Conservation (phyloP, 1,139 yeast genomes). For the Candida buenavistaensis region DNA sequence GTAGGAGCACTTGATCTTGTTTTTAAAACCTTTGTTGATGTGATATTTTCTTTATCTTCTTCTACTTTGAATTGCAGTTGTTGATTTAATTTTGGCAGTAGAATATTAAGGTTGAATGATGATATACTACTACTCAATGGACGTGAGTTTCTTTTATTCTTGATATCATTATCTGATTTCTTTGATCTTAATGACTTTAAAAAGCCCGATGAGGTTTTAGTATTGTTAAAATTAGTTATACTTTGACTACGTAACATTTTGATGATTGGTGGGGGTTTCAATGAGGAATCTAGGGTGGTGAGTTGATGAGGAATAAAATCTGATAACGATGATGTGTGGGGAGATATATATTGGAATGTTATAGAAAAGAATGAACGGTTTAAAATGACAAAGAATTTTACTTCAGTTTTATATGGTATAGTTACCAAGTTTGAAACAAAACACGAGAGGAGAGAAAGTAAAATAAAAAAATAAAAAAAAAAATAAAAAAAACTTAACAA, state of each 20-base stretch:
- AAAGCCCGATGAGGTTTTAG: conserved; percentile 21
- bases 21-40: conserved; percentile 17
- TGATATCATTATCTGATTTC: conserved; percentile 8
- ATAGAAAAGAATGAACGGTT: too few relatives aligned
- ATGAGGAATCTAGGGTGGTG: too few relatives aligned
- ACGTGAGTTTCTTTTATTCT: conserved; percentile 11
- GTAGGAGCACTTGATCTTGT: conserved; percentile 27
- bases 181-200: conserved; percentile 24
- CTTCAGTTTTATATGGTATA: too few relatives aligned
- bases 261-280: not conserved
- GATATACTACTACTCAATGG: conserved; percentile 14
- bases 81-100: conserved; percentile 5
- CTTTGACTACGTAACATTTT: conserved; percentile 34
- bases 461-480: too few relatives aligned
- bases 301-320: too few relatives aligned
- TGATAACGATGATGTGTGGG: too few relatives aligned
- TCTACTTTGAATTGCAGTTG: conserved; percentile 8
- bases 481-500: too few relatives aligned
- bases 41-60: conserved; percentile 16
- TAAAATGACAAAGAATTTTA: too few relatives aligned
- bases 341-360: too few relatives aligned
- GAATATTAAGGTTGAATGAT: conserved; percentile 9
- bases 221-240: conserved; percentile 27
- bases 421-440: too few relatives aligned
- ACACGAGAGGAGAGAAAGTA: too few relatives aligned